These are phyloP conservation scores for Parascedosporium putredinis DNA, from an alignment of 2,329 filamentous ascomycete species.

Conservation along the genomic window DNA sequence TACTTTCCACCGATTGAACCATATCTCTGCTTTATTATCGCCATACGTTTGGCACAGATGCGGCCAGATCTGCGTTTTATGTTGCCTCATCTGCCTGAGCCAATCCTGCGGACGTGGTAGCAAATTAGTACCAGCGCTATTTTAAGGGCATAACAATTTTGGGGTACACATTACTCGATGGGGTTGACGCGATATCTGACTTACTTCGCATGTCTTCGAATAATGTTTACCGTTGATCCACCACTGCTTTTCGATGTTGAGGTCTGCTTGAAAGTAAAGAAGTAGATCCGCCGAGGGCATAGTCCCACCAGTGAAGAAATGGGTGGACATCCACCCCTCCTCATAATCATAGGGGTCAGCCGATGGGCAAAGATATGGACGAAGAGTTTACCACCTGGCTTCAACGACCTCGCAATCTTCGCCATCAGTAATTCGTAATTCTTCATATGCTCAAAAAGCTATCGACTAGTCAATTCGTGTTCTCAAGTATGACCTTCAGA, in stretches of 20 bases:
- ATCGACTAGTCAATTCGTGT: neutral
- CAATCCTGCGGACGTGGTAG: conserved; percentile 35
- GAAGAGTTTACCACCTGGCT: conserved; percentile 55
- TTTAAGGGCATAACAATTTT: neutral
- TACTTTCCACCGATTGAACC: conserved; percentile 63
- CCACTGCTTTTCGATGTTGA: conserved; percentile 54
- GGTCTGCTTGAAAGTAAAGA: conserved; percentile 54
- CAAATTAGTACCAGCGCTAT: neutral
- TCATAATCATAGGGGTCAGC: conserved; percentile 61
- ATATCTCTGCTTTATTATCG: conserved; percentile 44
- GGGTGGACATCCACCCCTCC: conserved; percentile 62
- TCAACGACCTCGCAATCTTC: conserved; percentile 50
- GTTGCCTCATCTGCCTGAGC: conserved; percentile 48
- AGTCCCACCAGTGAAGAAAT: conserved; percentile 65
- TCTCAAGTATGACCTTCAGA: too few relatives aligned
- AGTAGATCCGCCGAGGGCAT: conserved; percentile 60
- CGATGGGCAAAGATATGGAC: conserved; percentile 59
- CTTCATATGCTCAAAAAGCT: conserved; percentile 70
- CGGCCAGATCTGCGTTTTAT: conserved; percentile 52
- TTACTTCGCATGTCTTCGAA: conserved; percentile 57
- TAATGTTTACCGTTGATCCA: conserved; percentile 62
- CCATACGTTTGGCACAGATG: conserved; percentile 56
- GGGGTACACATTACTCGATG: neutral
- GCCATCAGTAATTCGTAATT: conserved; percentile 59
- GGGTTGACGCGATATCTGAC: conserved; percentile 13